Conservation (phyloP, 2,329 filamentous ascomycete species). For the Xylariaceae sp. region DNA sequence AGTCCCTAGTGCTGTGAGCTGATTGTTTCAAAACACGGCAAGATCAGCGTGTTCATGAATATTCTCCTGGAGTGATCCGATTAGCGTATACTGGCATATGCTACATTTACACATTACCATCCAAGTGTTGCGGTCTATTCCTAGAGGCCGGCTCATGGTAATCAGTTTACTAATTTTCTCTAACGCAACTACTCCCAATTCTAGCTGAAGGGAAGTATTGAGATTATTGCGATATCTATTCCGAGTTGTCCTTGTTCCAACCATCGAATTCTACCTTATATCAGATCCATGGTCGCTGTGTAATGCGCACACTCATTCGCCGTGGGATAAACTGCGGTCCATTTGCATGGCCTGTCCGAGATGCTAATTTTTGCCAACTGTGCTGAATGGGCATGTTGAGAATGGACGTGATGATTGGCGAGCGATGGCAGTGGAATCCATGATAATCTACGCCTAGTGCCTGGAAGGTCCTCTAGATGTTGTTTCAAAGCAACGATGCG, state of each 20-base stretch:
- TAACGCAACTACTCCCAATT: background rate
- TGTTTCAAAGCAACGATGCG: conserved; percentile 11
- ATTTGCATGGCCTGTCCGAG: conserved; percentile 43
- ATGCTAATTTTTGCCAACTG: conserved; percentile 32
- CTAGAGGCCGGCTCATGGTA: too few species aligned
- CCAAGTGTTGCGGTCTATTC: too few species aligned
- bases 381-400: too few species aligned
- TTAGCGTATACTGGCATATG: too few species aligned
- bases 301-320: conserved; percentile 63
- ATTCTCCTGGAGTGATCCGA: too few species aligned
- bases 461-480: conserved; percentile 11
- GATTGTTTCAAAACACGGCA: too few species aligned
- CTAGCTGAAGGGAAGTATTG: background rate
- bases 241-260: conserved; percentile 24
- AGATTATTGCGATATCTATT: background rate
- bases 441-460: too few species aligned
- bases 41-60: too few species aligned
- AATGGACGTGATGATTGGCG: background rate
- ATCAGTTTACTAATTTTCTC: background rate
- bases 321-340: conserved; percentile 55
- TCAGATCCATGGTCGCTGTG: conserved; percentile 59
- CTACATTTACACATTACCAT: too few species aligned
- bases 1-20: too few species aligned
- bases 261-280: conserved; percentile 50
- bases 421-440: conserved; percentile 11